These are phyloP conservation scores for Sedum album DNA, from an alignment of 164 flowering plant genomes.

Conservation along the genomic window DNA sequence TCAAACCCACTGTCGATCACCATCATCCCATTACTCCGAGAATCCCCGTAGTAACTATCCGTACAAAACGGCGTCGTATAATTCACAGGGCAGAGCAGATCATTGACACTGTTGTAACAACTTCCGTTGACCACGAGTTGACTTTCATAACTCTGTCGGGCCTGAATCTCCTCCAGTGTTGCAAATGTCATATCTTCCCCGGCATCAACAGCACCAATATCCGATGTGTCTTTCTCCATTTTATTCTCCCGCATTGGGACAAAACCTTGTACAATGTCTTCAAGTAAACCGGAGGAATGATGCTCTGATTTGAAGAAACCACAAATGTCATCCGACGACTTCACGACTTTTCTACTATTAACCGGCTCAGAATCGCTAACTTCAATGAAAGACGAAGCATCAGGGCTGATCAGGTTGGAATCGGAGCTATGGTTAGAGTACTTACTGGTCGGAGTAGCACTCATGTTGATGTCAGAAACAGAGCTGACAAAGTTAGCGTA, in stretches of 20 bases:
- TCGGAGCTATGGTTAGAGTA: neutral
- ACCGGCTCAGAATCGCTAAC: neutral
- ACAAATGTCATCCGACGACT: neutral
- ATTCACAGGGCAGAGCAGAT: neutral
- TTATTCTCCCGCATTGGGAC: neutral
- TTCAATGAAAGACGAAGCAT: neutral
- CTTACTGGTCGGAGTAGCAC: neutral
- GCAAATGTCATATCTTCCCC: too few species aligned
- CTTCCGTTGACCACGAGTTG: neutral
- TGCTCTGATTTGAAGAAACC: neutral
- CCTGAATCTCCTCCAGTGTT: neutral
- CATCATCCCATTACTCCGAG: neutral
- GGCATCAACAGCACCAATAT: too few species aligned
- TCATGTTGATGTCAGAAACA: neutral
- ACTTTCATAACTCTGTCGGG: neutral
- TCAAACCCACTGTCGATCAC: neutral
- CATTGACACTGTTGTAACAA: neutral
- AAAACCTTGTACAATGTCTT: constrained; percentile 6
- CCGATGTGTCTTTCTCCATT: too few species aligned
- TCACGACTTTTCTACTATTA: neutral
- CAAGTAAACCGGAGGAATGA: neutral
- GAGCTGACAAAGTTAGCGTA: neutral
- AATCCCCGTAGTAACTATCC: neutral
- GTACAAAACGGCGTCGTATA: neutral
- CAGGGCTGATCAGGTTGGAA: neutral